Percentiles rank a stretch among this genome's conserved stretches.
phyloP scores from a whole-genome alignment of 192 early-diverging fungal genomes.

The Mortierella alpina region DNA sequence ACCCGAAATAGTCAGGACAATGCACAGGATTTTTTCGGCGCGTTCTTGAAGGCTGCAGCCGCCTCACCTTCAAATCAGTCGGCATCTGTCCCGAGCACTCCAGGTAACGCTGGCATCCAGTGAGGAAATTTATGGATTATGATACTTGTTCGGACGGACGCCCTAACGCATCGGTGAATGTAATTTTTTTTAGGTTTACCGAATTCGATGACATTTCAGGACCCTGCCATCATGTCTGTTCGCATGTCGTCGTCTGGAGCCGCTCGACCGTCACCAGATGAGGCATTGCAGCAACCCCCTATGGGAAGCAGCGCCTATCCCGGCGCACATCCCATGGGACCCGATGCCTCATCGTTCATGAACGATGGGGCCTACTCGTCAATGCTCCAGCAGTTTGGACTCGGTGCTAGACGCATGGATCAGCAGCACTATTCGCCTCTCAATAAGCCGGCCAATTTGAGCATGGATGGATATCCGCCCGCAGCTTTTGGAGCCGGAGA shows the following conservation, averaged over 20 bases:
- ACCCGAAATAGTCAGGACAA: constrained; percentile 26
- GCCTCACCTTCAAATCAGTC: constrained; percentile 14
- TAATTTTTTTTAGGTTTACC: constrained; percentile 1
- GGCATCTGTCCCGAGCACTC: not conserved
- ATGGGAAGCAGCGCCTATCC: not conserved
- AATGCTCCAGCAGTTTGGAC: no score
- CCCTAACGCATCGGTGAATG: not conserved
- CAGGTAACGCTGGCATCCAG: not conserved
- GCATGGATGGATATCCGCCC: not conserved
- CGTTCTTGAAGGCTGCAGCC: constrained; percentile 66
- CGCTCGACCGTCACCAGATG: constrained; percentile 21
- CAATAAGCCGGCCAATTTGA: not conserved
- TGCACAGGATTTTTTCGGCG: constrained; percentile 63
- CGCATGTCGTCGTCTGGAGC: constrained; percentile 39
- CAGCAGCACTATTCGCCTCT: constrained; percentile 19
- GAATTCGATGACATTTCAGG: constrained; percentile 56
- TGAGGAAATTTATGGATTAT: not conserved
- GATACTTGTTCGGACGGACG: not conserved
- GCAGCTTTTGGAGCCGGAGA: constrained; percentile 34
- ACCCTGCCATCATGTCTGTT: constrained; percentile 71
- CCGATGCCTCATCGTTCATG: constrained; percentile 2
- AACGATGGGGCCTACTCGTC: not conserved
- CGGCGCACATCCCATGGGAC: constrained; percentile 20
- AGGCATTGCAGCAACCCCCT: constrained; percentile 34
- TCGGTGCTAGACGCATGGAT: not conserved